Conservation (phyloP, 2,329 filamentous ascomycete species). For the Chaetoscypha palmicola region DNA sequence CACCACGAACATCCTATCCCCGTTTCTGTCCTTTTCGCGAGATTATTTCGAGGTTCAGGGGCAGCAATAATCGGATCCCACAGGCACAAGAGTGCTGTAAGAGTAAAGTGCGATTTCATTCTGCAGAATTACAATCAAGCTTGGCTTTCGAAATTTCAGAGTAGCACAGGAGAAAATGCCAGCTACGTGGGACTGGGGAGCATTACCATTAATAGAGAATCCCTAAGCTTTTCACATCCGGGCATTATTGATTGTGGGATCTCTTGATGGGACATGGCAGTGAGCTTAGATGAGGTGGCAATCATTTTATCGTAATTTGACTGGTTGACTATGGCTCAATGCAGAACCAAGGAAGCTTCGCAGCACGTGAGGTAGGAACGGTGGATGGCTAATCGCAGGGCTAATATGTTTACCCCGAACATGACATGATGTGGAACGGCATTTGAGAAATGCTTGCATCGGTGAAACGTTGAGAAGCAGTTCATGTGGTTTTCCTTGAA, state of each 20-base stretch:
- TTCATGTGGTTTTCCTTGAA: no score
- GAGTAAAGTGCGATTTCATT: not conserved
- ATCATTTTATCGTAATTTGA: not conserved
- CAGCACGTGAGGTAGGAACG: not conserved
- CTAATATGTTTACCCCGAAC: slow-evolving; percentile 4
- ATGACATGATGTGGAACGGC: not conserved
- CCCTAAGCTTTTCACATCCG: slow-evolving; percentile 6
- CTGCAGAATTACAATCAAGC: not conserved
- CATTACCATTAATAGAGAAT: not conserved
- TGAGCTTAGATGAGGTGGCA: not conserved
- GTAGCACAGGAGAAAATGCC: not conserved
- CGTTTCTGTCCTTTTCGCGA: slow-evolving; percentile 4
- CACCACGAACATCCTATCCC: slow-evolving; percentile 11
- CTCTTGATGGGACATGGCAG: slow-evolving; percentile 1
- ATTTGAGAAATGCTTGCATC: no score
- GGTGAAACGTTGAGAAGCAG: no score
- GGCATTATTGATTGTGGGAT: not conserved
- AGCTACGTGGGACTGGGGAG: not conserved
- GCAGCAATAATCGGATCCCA: not conserved
- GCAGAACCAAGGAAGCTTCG: slow-evolving; percentile 2
- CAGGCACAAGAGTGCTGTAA: slow-evolving; percentile 3
- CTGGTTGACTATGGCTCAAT: slow-evolving; percentile 8
- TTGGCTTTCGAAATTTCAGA: no score
- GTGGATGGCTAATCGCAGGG: not conserved
- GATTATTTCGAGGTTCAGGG: slow-evolving; percentile 1